These are phyloP conservation scores for Helotiales sp. DNA, from an alignment of 2,329 filamentous ascomycete species.

Conservation along the genomic window DNA sequence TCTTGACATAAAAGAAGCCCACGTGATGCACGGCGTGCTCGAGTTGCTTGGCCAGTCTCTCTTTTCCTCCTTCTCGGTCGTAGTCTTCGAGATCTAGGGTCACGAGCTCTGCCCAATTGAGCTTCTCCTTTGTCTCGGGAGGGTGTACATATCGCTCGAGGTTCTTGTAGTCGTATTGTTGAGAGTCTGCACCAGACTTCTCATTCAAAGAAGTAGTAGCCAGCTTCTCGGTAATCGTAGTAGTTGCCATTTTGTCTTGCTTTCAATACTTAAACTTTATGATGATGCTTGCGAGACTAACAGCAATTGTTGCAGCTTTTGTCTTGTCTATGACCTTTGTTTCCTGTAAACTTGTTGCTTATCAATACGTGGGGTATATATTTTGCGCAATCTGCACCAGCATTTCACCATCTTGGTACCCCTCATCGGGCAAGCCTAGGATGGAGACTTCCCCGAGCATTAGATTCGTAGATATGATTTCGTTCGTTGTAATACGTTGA, in stretches of 20 bases:
- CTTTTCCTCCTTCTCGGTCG: slow-evolving; percentile 49
- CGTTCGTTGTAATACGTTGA: background rate
- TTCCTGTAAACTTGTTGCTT: background rate
- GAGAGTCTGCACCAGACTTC: slow-evolving; percentile 15
- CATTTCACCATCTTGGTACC: slow-evolving; percentile 20
- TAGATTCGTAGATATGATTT: background rate
- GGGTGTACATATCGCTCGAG: slow-evolving; percentile 45
- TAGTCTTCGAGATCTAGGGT: slow-evolving; percentile 53
- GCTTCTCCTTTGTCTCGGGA: slow-evolving; percentile 46
- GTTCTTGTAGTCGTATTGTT: slow-evolving; percentile 27
- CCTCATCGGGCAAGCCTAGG: slow-evolving; percentile 1
- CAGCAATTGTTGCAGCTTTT: background rate
- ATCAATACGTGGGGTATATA: background rate
- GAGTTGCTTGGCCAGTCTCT: slow-evolving; percentile 50
- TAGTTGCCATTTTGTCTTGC: background rate
- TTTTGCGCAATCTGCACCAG: slow-evolving; percentile 21
- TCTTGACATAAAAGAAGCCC: slow-evolving; percentile 64
- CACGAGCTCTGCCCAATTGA: slow-evolving; percentile 53
- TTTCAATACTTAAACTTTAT: background rate
- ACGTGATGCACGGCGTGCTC: slow-evolving; percentile 50
- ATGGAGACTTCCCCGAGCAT: background rate
- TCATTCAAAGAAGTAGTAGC: background rate
- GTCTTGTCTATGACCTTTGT: background rate
- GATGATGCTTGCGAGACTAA: no score
- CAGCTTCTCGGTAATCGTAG: background rate